Evolutionary conservation across 1,284 basidiomycete species (phyloP).

Genomic region (Porogramme epimiltina): DNA sequence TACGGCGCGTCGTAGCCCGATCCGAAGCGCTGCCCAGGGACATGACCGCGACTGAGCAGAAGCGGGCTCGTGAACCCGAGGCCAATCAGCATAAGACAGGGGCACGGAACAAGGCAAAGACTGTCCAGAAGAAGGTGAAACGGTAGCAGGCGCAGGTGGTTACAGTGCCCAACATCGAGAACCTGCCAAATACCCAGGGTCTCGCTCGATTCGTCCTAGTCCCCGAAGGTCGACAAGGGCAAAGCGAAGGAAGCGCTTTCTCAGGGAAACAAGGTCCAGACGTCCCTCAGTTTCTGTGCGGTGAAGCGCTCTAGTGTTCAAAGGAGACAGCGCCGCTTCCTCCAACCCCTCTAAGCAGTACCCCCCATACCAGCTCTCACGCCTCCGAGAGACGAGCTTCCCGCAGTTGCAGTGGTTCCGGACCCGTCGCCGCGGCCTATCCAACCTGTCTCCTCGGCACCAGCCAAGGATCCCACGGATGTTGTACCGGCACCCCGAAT

Average conservation of each 20-base stretch:
- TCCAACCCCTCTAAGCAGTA: conserved; percentile 8
- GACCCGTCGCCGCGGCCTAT: no score
- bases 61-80: no score
- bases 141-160: conserved; percentile 31
- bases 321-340: conserved; percentile 9
- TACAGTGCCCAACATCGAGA: conserved; percentile 3
- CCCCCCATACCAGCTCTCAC: conserved; percentile 5
- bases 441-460: neutral
- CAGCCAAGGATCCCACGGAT: neutral
- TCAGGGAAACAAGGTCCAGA: conserved; percentile 13
- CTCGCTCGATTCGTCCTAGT: neutral
- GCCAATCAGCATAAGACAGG: neutral
- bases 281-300: conserved; percentile 21
- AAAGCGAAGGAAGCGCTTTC: conserved; percentile 8
- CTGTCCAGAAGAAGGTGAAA: conserved; percentile 20
- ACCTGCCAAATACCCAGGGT: conserved; percentile 1
- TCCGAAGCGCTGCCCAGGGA: no score
- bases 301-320: conserved; percentile 19
- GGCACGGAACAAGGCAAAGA: neutral
- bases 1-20: no score
- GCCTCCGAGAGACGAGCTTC: conserved; percentile 2
- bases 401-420: no score
- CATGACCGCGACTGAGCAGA: no score
- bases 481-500: conserved; percentile 13
- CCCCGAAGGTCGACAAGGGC: conserved; percentile 13